These are phyloP conservation scores for Lasiodiplodia hormozganensis DNA, from an alignment of 2,329 filamentous ascomycete species.

Conservation along the genomic window DNA sequence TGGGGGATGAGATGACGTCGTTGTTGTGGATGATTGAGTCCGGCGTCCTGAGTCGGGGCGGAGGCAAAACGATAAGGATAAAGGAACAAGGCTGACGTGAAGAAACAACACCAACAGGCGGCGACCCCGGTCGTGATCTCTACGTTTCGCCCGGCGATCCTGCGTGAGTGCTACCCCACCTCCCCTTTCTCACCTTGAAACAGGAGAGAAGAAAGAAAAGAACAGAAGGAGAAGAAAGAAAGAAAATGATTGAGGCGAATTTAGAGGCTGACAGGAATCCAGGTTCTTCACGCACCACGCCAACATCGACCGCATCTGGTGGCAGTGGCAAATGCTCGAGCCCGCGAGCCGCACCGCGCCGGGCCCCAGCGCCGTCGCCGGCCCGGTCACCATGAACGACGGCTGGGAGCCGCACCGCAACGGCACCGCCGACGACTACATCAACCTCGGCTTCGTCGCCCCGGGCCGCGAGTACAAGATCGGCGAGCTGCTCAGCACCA, in stretches of 20 bases:
- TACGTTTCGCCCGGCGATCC: conserved; percentile 56
- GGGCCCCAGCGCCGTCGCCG: conserved; percentile 46
- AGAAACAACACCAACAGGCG: conserved; percentile 34
- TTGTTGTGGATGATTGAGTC: too few relatives aligned
- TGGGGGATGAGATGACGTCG: too few relatives aligned
- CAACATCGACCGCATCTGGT: conserved; percentile 57
- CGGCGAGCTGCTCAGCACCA: conserved; percentile 49
- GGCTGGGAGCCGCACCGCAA: conserved; percentile 52
- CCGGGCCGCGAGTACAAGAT: conserved; percentile 43
- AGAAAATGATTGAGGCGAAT: too few relatives aligned
- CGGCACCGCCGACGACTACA: conserved; percentile 51
- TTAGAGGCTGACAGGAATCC: neutral
- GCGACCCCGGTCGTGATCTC: conserved; percentile 55
- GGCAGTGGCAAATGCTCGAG: conserved; percentile 59
- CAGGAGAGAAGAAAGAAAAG: too few relatives aligned
- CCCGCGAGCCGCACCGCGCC: conserved; percentile 38
- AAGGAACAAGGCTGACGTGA: too few relatives aligned
- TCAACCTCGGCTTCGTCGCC: conserved; percentile 41
- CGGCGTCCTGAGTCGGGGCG: too few relatives aligned
- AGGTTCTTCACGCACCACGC: conserved; percentile 51
- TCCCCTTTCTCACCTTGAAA: too few relatives aligned
- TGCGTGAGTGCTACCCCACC: conserved; percentile 14
- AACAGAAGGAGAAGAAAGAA: too few relatives aligned
- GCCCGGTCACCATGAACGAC: conserved; percentile 51
- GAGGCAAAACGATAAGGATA: too few relatives aligned